Evolutionary conservation across 225 moss, liverwort and hornwort species (phyloP).

Genomic region (Polytrichum commune): DNA sequence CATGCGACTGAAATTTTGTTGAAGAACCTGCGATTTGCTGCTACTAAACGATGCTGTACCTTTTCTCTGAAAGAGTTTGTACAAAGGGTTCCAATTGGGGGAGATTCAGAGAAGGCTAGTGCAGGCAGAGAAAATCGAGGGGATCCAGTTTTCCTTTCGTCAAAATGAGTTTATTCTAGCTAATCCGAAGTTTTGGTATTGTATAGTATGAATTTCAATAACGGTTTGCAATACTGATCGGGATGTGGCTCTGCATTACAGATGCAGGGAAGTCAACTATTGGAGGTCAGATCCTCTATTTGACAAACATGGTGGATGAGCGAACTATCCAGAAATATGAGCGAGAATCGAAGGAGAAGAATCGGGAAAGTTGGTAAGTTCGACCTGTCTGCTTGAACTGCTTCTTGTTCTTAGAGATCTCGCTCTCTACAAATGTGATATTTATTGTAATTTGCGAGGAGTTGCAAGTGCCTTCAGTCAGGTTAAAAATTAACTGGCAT

Average conservation of each 20-base stretch:
- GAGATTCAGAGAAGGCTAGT: neutral
- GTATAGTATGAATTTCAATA: neutral
- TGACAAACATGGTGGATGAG: conserved; percentile 59
- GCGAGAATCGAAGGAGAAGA: conserved; percentile 61
- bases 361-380: conserved; percentile 58
- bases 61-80: neutral
- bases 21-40: neutral
- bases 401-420: too few relatives aligned
- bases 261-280: conserved; percentile 71
- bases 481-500: too few relatives aligned
- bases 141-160: neutral
- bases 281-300: conserved; percentile 55
- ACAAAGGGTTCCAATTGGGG: neutral
- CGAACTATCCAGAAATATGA: conserved; percentile 69
- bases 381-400: neutral
- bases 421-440: too few relatives aligned
- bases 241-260: conserved; percentile 2
- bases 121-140: neutral
- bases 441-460: too few relatives aligned
- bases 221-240: neutral
- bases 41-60: neutral
- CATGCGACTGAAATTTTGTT: neutral
- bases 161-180: neutral
- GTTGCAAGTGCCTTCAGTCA: too few relatives aligned
- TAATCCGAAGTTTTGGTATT: neutral